Base-by-base conservation (phyloP, 2,329 filamentous ascomycete genomes). In the Thelonectria blattea region DNA sequence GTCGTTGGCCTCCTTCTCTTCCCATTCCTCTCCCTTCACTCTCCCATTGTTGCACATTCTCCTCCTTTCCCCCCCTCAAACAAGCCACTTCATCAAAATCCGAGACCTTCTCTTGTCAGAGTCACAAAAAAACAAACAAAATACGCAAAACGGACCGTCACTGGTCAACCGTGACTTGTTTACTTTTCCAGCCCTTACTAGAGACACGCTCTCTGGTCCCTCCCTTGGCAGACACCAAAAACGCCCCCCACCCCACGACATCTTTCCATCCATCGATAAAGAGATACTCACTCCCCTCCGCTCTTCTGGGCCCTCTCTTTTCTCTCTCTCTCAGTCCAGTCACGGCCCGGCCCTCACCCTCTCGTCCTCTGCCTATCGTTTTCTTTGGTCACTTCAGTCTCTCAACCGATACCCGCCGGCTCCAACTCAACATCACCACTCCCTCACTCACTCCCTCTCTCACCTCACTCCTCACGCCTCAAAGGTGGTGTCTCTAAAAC, bases 201-300 rank as follows among this genome's bases (percentile, higher is more conserved):
- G 32, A 52, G 17, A 34, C 58, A 60, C 58, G 52, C 41, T 43
- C 37, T 54, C 41, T 55, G 34, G 18, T 39, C 42, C 20, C 48
- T 45, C 45, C 43, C 56, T 60, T 53, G 52, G 56, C 57, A 32
- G 51, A 52, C 62, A 52, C 67, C 68, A 68, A 57, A 68, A 55
- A 65, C 66, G 62, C 65, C 56, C 66, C 65, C 34, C 65, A 62
- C 58, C 52, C 49, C 56, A 71, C 68, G 67, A 65, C 64, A 66
- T 52, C 55, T 61, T n/a, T 65, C 42, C 67, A 71, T 67, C 65
- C 65, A 67, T 68, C 67, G 68, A 71, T 71, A 69, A 71, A 71
- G 64, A 62, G 49, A 68, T 62, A 61, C 65, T 52, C 46, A 24
- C 32, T 63, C 56, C 61, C 62, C 60, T 67, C 63, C 66, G 27